These are phyloP conservation scores for Verticillium nonalfalfae DNA, from an alignment of 2,329 filamentous ascomycete genomes.

Conservation along the genomic window DNA sequence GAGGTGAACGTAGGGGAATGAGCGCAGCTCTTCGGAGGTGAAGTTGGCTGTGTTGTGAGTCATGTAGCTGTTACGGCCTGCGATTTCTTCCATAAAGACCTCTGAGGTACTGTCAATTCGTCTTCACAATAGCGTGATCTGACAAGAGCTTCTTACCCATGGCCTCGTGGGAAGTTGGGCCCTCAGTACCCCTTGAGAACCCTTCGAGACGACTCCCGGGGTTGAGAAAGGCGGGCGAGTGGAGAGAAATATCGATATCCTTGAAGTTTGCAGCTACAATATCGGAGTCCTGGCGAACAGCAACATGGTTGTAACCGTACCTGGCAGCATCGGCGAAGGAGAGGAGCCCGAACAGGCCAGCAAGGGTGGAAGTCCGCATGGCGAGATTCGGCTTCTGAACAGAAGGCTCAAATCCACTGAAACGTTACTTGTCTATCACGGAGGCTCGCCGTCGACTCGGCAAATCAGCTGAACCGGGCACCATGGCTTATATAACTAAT, in stretches of 20 bases:
- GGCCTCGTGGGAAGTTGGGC: slow-evolving; percentile 10
- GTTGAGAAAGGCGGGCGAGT: slow-evolving; percentile 10
- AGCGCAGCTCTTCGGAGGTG: slow-evolving; percentile 12
- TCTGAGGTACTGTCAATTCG: slow-evolving; percentile 1
- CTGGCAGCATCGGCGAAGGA: slow-evolving; percentile 5
- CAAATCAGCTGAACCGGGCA: background rate
- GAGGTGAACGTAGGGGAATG: slow-evolving; percentile 11
- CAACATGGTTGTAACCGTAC: slow-evolving; percentile 11
- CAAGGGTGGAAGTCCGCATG: background rate
- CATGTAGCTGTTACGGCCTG: slow-evolving; percentile 11
- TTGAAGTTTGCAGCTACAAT: slow-evolving; percentile 7
- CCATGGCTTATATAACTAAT: background rate
- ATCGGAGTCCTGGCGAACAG: slow-evolving; percentile 8
- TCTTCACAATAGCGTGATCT: background rate
- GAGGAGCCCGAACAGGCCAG: slow-evolving; percentile 8
- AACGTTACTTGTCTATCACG: too few species aligned
- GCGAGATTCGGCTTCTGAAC: background rate
- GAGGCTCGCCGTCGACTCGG: too few species aligned
- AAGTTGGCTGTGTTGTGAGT: slow-evolving; percentile 10
- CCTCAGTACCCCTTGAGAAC: slow-evolving; percentile 12
- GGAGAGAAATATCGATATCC: slow-evolving; percentile 9
- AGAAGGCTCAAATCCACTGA: too few species aligned
- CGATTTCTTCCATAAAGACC: slow-evolving; percentile 9
- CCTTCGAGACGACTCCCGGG: slow-evolving; percentile 7
- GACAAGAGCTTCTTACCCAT: slow-evolving; percentile 6